These are phyloP conservation scores for Wickerhamomyces bovis DNA, from an alignment of 805 yeast species.

Conservation along the genomic window DNA sequence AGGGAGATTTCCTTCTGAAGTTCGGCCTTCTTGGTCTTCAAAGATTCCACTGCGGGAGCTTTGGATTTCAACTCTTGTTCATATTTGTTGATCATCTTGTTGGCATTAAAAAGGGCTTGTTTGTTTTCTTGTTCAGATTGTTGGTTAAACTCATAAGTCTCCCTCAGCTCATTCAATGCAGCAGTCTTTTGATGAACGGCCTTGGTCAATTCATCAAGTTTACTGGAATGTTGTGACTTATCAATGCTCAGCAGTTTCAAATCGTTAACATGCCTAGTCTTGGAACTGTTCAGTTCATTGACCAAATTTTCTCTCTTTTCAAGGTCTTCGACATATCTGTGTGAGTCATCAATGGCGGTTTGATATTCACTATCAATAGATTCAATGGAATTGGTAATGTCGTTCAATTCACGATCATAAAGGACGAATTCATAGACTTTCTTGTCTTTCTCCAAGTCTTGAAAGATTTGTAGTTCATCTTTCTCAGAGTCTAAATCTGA, in stretches of 20 bases:
- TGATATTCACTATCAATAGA: slow-evolving; percentile 53
- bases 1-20: slow-evolving; percentile 34
- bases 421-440: slow-evolving; percentile 68
- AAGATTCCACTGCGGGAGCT: slow-evolving; percentile 36
- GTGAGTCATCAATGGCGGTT: slow-evolving; percentile 44
- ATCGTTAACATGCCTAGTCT: slow-evolving; percentile 41
- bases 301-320: slow-evolving; percentile 55
- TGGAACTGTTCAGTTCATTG: slow-evolving; percentile 36
- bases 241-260: slow-evolving; percentile 53
- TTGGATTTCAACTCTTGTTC: slow-evolving; percentile 31
- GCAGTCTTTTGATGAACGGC: slow-evolving; percentile 45
- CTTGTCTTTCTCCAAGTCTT: slow-evolving; percentile 57
- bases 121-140: slow-evolving; percentile 24
- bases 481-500: slow-evolving; percentile 78
- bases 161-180: slow-evolving; percentile 30
- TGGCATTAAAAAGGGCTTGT: slow-evolving; percentile 18
- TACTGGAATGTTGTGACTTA: slow-evolving; percentile 43
- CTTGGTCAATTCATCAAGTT: slow-evolving; percentile 42
- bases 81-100: slow-evolving; percentile 25
- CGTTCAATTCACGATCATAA: slow-evolving; percentile 68
- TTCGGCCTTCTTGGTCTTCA: slow-evolving; percentile 35
- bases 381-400: slow-evolving; percentile 54
- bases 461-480: slow-evolving; percentile 65
- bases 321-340: slow-evolving; percentile 46
- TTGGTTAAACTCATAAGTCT: slow-evolving; percentile 32